These are phyloP conservation scores for Apiospora hydei DNA, from an alignment of 2,329 filamentous ascomycete species.

Conservation along the genomic window DNA sequence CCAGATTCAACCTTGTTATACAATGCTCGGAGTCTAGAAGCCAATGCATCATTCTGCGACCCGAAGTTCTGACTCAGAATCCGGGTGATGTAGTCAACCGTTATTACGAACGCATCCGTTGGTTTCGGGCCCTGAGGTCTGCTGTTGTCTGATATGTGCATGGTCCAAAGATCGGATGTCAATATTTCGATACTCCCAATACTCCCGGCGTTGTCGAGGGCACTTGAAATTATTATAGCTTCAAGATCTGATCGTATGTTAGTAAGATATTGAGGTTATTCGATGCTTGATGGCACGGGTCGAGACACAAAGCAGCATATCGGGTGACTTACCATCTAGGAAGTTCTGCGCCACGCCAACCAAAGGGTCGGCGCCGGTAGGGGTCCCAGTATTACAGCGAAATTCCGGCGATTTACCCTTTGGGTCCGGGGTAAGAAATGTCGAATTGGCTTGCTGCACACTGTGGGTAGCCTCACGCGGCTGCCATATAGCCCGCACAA, in stretches of 20 bases:
- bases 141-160: conserved; percentile 46
- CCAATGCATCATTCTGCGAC: conserved; percentile 39
- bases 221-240: conserved; percentile 47
- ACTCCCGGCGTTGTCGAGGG: conserved; percentile 24
- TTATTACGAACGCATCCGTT: conserved; percentile 45
- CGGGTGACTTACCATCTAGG: conserved; percentile 54
- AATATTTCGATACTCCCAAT: conserved; percentile 30
- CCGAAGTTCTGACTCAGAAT: conserved; percentile 46
- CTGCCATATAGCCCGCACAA: conserved; percentile 58
- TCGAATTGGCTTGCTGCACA: conserved; percentile 30
- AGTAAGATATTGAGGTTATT: neutral
- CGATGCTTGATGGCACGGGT: no score
- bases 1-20: conserved; percentile 45
- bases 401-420: conserved; percentile 54
- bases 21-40: conserved; percentile 45
- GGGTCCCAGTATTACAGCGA: conserved; percentile 23
- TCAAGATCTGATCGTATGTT: conserved; percentile 52
- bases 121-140: conserved; percentile 34
- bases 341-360: conserved; percentile 53
- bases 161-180: conserved; percentile 50
- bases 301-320: neutral
- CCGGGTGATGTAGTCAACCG: conserved; percentile 47
- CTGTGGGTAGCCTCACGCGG: conserved; percentile 45
- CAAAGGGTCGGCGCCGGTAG: conserved; percentile 46
- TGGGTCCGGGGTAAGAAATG: conserved; percentile 36